Evolutionary conservation across 2,329 filamentous ascomycete genomes (phyloP).

Genomic region (Calonectria honghensis): DNA sequence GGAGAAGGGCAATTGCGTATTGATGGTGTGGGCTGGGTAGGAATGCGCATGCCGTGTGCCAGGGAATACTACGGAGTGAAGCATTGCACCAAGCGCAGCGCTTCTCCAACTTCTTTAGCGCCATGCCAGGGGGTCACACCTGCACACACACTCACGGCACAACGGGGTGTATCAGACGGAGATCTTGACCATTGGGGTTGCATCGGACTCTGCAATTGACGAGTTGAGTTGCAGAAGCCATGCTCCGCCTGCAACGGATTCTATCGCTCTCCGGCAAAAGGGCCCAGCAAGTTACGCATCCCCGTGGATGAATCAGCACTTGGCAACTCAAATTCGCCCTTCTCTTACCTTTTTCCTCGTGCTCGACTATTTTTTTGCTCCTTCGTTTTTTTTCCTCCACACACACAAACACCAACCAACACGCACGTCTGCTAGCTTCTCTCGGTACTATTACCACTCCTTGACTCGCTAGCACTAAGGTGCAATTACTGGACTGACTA

Average conservation of each 20-base stretch:
- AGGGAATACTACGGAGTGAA: constrained; percentile 34
- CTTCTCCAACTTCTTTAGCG: constrained; percentile 36
- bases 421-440: constrained; percentile 1
- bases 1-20: not conserved
- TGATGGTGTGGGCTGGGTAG: constrained; percentile 20
- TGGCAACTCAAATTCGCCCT: constrained; percentile 13
- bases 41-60: constrained; percentile 27
- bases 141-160: constrained; percentile 15
- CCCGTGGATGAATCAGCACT: constrained; percentile 12
- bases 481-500: constrained; percentile 10
- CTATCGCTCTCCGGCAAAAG: not conserved
- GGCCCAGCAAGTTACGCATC: not conserved
- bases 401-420: not conserved
- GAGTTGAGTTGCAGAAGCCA: not conserved
- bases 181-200: constrained; percentile 20
- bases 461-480: constrained; percentile 13
- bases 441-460: constrained; percentile 21
- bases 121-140: constrained; percentile 11
- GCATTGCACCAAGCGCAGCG: constrained; percentile 1
- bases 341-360: not conserved
- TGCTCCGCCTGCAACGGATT: not conserved
- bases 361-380: not conserved
- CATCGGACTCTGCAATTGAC: constrained; percentile 9
- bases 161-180: constrained; percentile 14
- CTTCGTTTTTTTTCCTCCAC: not conserved